Conservation (phyloP, 306 rosid species). For the Rosa multiflora region DNA sequence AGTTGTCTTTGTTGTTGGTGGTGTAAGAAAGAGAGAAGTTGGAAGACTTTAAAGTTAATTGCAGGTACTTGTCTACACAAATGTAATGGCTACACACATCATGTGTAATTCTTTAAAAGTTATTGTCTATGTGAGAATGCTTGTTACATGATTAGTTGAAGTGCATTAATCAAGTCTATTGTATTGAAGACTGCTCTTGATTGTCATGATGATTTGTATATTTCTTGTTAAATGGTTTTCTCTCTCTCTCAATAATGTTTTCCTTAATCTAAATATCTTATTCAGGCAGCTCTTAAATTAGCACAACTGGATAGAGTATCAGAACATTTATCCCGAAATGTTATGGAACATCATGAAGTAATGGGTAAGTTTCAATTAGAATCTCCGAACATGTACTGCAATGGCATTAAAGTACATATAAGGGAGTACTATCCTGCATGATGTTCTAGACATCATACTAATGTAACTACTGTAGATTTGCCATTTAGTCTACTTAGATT, state of each 20-base stretch:
- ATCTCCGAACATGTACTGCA: background rate
- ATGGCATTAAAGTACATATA: slow-evolving; percentile 7
- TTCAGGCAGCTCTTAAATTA: slow-evolving; percentile 85
- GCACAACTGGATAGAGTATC: slow-evolving; percentile 91
- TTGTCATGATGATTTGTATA: background rate
- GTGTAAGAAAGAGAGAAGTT: background rate
- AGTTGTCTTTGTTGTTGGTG: background rate
- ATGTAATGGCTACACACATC: background rate
- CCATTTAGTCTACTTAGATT: background rate
- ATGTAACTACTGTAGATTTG: background rate
- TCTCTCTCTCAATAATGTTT: background rate
- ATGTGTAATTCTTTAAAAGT: background rate
- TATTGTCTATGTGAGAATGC: background rate
- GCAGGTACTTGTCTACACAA: background rate
- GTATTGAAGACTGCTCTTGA: background rate
- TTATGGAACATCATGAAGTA: slow-evolving; percentile 98
- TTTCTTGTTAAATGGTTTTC: background rate
- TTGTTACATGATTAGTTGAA: slow-evolving; percentile 1
- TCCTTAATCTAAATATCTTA: background rate
- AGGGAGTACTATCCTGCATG: background rate
- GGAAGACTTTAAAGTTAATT: background rate
- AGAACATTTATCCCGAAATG: slow-evolving; percentile 79
- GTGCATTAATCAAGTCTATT: background rate
- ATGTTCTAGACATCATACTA: background rate
- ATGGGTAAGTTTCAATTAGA: slow-evolving; percentile 72